Base-by-base conservation (phyloP, 2,329 filamentous ascomycete genomes). In the Nemania sp. region DNA sequence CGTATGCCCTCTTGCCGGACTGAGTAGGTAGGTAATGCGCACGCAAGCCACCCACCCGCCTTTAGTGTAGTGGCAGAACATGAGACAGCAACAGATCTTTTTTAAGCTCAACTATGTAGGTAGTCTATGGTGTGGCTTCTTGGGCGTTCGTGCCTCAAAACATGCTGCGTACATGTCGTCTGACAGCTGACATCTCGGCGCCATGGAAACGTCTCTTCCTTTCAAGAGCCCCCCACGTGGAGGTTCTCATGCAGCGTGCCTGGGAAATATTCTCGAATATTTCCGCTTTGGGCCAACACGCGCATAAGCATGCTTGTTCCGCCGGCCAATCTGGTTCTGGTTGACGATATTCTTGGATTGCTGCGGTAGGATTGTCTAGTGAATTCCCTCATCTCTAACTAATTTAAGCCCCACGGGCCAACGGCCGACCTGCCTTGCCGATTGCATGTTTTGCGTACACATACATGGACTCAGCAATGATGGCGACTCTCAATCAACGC, bases 231-330 rank as follows among this genome's bases (percentile, higher is more conserved):
- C 13, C 41, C 55, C 55, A 65, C 47, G 55, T 65, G 62, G 35
- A 26, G 60, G 18, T 47, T 61, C 41, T 13, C 55, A 61, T 58
- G 27, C 43, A 58, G 55, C 62, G 62, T 61, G 11, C 35, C 38
- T 29, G 10, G 20, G 66, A 62, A 68, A 22, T 29, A 22, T 68
- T 68, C 66, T 65, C 35, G 66, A 68, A 65, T 22, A 18, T 52
- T 68, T 65, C 65, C 66, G 10, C 7, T 68, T 65, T 47, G 18
- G 53, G 66, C 22, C 32, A 35, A 29, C 38, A 41, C 38, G 38
- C 8, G 38, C 38, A 18, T 41, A 41, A 35, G 45, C 38, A n/a
- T n/a, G 4, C 18, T 24, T n/a, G 22, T 56, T 29, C 8, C 22
- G n/a, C 27, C 43, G 11, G 32, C 32, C 32, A 35, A 35, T 11